These are phyloP conservation scores for Physaria fendleri DNA, from an alignment of 345 rosid genomes.

Conservation along the genomic window DNA sequence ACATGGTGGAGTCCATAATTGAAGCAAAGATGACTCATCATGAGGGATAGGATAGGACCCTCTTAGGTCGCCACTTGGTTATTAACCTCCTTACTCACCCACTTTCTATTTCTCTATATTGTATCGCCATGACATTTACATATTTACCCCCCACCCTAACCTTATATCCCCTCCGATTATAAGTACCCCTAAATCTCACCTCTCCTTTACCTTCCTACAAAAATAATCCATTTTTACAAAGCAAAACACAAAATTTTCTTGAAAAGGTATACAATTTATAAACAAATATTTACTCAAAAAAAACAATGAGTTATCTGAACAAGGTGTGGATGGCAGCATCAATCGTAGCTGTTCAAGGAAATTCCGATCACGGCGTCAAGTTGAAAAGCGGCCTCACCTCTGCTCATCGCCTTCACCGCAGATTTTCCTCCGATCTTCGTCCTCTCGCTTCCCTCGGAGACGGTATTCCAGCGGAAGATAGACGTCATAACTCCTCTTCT, in stretches of 20 bases:
- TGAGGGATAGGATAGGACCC: no score
- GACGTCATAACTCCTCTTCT: conserved; percentile 23
- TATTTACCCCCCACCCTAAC: background rate
- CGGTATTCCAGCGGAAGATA: background rate
- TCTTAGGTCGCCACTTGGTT: no score
- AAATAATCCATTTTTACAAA: background rate
- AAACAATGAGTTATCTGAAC: conserved; percentile 36
- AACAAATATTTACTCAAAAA: no score
- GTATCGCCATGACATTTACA: conserved; percentile 16
- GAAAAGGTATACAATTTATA: no score
- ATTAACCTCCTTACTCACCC: conserved; percentile 6
- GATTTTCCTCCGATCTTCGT: conserved; percentile 46
- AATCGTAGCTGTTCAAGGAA: conserved; percentile 60
- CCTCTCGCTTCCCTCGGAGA: conserved; percentile 38
- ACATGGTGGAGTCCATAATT: no score
- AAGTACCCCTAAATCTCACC: conserved; percentile 2
- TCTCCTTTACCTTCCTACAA: background rate
- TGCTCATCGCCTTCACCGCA: conserved; percentile 43
- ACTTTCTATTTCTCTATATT: conserved; percentile 1
- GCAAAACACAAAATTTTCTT: no score
- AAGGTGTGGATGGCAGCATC: conserved; percentile 72
- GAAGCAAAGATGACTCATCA: no score
- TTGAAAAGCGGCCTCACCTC: conserved; percentile 43
- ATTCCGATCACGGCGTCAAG: conserved; percentile 50
- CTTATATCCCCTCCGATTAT: conserved; percentile 4